phyloP scores from a whole-genome alignment of 2,329 filamentous ascomycete genomes.

The Exophiala alcalophila region DNA sequence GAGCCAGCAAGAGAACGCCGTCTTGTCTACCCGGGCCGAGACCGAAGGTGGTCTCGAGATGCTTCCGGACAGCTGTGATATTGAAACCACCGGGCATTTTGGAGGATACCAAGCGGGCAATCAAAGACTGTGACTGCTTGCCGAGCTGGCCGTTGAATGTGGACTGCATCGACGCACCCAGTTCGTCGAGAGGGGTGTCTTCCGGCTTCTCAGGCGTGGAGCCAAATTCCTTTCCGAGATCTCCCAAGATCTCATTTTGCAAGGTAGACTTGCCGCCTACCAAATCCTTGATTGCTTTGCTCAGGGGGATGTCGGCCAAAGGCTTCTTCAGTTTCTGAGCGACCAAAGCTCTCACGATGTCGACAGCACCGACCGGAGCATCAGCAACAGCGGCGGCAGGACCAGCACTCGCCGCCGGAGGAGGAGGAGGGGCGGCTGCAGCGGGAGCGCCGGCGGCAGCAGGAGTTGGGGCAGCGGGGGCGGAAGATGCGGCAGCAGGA shows the following conservation, averaged over 20 bases:
- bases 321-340: constrained; percentile 98
- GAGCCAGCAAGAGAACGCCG: constrained; percentile 77
- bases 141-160: constrained; percentile 99
- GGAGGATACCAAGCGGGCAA: constrained; percentile 92
- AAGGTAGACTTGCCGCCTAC: constrained; percentile 98
- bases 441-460: constrained; percentile 56
- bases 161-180: constrained; percentile 91
- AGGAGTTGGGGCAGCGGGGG: constrained; percentile 46
- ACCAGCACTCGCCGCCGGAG: constrained; percentile 69
- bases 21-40: constrained; percentile 84
- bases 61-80: constrained; percentile 92
- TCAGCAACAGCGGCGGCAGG: constrained; percentile 85
- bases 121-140: constrained; percentile 89
- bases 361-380: constrained; percentile 79
- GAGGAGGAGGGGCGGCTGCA: constrained; percentile 51
- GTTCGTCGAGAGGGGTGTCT: constrained; percentile 92
- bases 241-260: constrained; percentile 97
- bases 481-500: constrained; percentile 38
- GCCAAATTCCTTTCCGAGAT: constrained; percentile 96
- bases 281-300: constrained; percentile 97
- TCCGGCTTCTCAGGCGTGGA: constrained; percentile 98
- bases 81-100: constrained; percentile 99
- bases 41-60: constrained; percentile 91
- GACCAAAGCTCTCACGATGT: constrained; percentile 83
- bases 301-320: constrained; percentile 80